Evolutionary conservation across 2,329 filamentous ascomycete genomes (phyloP).

Genomic region (Fusarium sp.): DNA sequence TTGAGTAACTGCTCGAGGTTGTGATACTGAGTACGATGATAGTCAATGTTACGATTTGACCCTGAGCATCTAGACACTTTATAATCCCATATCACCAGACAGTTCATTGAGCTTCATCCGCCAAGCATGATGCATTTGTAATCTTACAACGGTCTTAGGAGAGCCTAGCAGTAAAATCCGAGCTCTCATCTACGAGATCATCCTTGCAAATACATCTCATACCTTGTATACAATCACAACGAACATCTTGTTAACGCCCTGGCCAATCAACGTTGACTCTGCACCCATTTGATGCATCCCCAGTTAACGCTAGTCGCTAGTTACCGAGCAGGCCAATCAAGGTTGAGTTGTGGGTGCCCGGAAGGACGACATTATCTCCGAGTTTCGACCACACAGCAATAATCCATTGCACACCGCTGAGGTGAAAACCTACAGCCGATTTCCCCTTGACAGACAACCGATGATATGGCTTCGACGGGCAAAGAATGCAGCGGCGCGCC

Average conservation of each 20-base stretch:
- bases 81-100: neutral
- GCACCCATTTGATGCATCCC: neutral
- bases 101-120: neutral
- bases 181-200: neutral
- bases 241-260: neutral
- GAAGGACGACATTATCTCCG: neutral
- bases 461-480: neutral
- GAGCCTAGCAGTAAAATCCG: neutral
- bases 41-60: neutral
- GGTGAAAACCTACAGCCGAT: neutral
- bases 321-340: neutral
- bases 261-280: neutral
- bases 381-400: neutral
- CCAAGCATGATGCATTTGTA: neutral
- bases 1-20: neutral
- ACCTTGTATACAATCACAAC: neutral
- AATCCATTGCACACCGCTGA: neutral
- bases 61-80: neutral
- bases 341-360: neutral
- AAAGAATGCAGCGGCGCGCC: neutral
- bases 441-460: neutral
- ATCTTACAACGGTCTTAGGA: neutral
- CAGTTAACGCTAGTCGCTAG: neutral
- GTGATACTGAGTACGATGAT: neutral
- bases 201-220: neutral